These are phyloP conservation scores for Dendrothele bispora DNA, from an alignment of 768 basidiomycete genomes.

Conservation along the genomic window DNA sequence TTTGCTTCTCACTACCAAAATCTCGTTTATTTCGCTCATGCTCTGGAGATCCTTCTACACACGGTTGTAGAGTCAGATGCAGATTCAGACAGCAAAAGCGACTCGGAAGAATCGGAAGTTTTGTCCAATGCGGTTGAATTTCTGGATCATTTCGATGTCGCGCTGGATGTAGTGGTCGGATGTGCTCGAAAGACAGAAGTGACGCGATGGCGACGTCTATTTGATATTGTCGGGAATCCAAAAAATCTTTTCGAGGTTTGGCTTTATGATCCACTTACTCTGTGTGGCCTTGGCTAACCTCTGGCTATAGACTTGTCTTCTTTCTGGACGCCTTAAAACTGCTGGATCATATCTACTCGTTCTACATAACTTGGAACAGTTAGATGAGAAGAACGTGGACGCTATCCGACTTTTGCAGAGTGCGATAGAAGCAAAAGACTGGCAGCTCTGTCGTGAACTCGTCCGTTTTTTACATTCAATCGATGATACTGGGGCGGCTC, in stretches of 20 bases:
- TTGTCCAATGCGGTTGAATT: conserved; percentile 81
- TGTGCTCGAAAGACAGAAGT: conserved; percentile 97
- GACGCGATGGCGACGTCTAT: conserved; percentile 85
- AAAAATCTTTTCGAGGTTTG: conserved; percentile 86
- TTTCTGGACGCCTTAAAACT: conserved; percentile 73
- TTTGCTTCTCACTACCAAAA: conserved; percentile 87
- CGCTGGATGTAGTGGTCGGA: conserved; percentile 90
- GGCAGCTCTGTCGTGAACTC: conserved; percentile 89
- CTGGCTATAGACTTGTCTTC: conserved; percentile 64
- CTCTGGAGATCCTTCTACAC: conserved; percentile 92
- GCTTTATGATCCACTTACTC: neutral
- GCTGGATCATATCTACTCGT: conserved; percentile 93
- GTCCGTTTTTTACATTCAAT: conserved; percentile 91
- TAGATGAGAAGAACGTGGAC: conserved; percentile 77
- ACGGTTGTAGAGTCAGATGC: conserved; percentile 88
- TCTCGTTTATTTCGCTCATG: conserved; percentile 91
- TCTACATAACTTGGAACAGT: conserved; percentile 88
- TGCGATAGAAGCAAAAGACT: conserved; percentile 79
- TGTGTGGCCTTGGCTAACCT: no score
- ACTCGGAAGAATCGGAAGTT: conserved; percentile 33
- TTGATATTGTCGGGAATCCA: conserved; percentile 89
- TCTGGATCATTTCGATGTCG: conserved; percentile 89
- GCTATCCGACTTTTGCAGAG: conserved; percentile 77
- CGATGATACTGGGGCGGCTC: conserved; percentile 78
- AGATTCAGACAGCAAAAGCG: conserved; percentile 29